Conservation (phyloP, 805 yeast genomes). For the Saccharomycopsis schoenii region DNA sequence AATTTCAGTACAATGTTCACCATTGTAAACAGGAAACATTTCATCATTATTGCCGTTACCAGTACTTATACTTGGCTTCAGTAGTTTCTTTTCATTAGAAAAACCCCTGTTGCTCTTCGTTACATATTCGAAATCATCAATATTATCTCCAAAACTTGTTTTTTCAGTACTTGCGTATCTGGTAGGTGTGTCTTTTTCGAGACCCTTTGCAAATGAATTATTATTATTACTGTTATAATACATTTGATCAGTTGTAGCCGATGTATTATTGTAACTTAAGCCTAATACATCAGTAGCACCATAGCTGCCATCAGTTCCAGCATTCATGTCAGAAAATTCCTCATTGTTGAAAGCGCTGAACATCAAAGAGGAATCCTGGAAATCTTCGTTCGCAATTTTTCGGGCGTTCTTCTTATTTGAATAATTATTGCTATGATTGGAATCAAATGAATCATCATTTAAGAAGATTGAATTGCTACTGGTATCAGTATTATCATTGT, state of each 20-base stretch:
- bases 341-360: background rate
- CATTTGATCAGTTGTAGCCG: background rate
- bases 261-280: background rate
- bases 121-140: conserved; percentile 14
- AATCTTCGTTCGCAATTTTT: background rate
- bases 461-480: background rate
- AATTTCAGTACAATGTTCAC: background rate
- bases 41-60: background rate
- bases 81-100: background rate
- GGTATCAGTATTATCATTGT: conserved; percentile 15
- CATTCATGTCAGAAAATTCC: background rate
- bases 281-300: background rate
- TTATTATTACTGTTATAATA: background rate
- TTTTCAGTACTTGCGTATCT: background rate
- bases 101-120: conserved; percentile 1
- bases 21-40: background rate
- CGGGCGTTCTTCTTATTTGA: background rate
- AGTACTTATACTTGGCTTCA: background rate
- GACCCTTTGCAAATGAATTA: background rate
- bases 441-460: background rate
- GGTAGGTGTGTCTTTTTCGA: background rate
- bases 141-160: conserved; percentile 8
- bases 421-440: background rate
- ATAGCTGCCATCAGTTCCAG: background rate
- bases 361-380: background rate